These are phyloP conservation scores for Phyllosticta citribraziliensis DNA, from an alignment of 2,329 filamentous ascomycete species.

Conservation along the genomic window DNA sequence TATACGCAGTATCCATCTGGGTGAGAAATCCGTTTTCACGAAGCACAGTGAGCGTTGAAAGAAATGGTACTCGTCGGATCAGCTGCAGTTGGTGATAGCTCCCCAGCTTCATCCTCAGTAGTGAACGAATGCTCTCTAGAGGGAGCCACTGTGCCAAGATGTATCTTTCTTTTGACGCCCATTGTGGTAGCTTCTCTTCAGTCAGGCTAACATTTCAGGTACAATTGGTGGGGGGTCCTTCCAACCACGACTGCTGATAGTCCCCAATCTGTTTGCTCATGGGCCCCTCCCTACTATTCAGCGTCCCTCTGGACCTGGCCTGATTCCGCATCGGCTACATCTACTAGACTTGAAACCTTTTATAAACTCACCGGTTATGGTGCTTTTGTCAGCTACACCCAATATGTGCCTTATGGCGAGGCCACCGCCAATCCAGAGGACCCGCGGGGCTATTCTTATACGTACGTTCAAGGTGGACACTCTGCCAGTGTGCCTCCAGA, in stretches of 20 bases:
- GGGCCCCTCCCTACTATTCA: not conserved
- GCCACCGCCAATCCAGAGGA: not conserved
- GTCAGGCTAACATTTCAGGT: not conserved
- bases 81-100: too few relatives aligned
- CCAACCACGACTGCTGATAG: not conserved
- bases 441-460: not conserved
- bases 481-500: not conserved
- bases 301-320: not conserved
- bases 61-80: too few relatives aligned
- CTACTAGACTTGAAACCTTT: not conserved
- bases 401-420: not conserved
- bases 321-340: not conserved
- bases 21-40: not conserved
- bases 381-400: not conserved
- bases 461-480: not conserved
- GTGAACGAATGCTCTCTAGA: too few relatives aligned
- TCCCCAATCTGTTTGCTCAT: not conserved
- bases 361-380: not conserved
- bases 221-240: not conserved
- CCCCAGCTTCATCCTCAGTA: too few relatives aligned
- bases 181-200: not conserved
- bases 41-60: too few relatives aligned
- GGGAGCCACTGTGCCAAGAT: too few relatives aligned
- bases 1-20: not conserved
- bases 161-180: not conserved